Evolutionary conservation across 2,329 filamentous ascomycete genomes (phyloP).

Genomic region (Exophiala bonariae): DNA sequence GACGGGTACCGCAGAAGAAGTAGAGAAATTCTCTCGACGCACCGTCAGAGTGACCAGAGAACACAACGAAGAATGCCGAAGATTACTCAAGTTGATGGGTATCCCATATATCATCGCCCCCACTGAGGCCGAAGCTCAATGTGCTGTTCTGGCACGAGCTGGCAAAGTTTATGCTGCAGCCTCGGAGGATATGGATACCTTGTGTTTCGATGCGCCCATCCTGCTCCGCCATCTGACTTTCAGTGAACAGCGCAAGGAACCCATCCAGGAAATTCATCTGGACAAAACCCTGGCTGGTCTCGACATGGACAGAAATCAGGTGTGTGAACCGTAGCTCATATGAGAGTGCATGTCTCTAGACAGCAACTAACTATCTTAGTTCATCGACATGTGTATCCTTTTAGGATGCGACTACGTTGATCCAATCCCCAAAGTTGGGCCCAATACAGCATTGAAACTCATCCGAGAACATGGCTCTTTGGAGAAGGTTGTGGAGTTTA

Average conservation of each 20-base stretch:
- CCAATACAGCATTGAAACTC: constrained; percentile 85
- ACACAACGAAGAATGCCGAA: constrained; percentile 94
- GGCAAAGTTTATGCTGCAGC: constrained; percentile 97
- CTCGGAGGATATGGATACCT: constrained; percentile 97
- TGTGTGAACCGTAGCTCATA: too few species aligned
- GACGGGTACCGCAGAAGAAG: constrained; percentile 93
- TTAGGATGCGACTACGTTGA: constrained; percentile 98
- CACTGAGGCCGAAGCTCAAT: constrained; percentile 96
- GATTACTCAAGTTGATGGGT: constrained; percentile 89
- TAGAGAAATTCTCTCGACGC: constrained; percentile 93
- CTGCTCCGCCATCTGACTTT: constrained; percentile 91
- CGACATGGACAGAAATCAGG: constrained; percentile 83
- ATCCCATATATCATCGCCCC: constrained; percentile 93
- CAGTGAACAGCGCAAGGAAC: constrained; percentile 95
- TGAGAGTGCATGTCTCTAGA: too few species aligned
- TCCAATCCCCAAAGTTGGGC: constrained; percentile 90
- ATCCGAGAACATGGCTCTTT: constrained; percentile 89
- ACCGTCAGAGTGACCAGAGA: constrained; percentile 95
- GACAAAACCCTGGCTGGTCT: constrained; percentile 84
- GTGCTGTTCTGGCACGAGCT: constrained; percentile 79
- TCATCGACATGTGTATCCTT: constrained; percentile 96
- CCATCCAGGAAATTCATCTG: constrained; percentile 91
- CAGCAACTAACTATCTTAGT: too few species aligned
- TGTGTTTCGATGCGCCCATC: constrained; percentile 92
- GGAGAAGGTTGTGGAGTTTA: constrained; percentile 80